phyloP scores from a whole-genome alignment of 441 rosid genomes.

The Pelargonium citronellum region DNA sequence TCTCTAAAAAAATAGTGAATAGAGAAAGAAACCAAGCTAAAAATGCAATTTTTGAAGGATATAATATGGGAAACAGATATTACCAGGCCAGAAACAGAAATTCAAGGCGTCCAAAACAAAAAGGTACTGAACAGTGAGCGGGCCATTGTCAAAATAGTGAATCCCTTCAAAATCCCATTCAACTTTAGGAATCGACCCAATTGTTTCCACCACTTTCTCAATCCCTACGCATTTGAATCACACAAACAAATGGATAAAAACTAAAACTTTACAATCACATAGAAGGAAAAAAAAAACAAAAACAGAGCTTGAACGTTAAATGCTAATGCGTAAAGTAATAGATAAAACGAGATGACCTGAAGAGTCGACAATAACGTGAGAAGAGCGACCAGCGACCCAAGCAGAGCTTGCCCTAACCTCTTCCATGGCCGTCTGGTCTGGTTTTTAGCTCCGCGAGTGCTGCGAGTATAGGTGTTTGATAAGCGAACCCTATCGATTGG shows the following conservation, averaged over 20 bases:
- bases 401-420: conserved; percentile 54
- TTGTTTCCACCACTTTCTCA: conserved; percentile 49
- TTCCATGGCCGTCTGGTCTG: conserved; percentile 35
- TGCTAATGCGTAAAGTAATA: neutral
- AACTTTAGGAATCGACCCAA: conserved; percentile 51
- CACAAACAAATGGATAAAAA: neutral
- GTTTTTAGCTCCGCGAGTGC: neutral
- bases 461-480: neutral
- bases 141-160: conserved; percentile 61
- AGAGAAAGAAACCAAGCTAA: no score
- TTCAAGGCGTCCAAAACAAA: conserved; percentile 69
- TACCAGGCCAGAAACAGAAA: conserved; percentile 88
- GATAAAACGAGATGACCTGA: conserved; percentile 28
- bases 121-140: conserved; percentile 69
- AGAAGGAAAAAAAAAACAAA: neutral
- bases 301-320: neutral
- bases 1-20: no score
- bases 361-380: conserved; percentile 52
- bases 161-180: conserved; percentile 82
- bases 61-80: no score
- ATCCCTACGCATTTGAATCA: conserved; percentile 35
- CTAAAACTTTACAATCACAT: neutral
- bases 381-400: conserved; percentile 54
- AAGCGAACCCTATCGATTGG: neutral
- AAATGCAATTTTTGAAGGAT: no score